These are phyloP conservation scores for Helicocarpus griseus DNA, from an alignment of 2,329 filamentous ascomycete species.

Conservation along the genomic window DNA sequence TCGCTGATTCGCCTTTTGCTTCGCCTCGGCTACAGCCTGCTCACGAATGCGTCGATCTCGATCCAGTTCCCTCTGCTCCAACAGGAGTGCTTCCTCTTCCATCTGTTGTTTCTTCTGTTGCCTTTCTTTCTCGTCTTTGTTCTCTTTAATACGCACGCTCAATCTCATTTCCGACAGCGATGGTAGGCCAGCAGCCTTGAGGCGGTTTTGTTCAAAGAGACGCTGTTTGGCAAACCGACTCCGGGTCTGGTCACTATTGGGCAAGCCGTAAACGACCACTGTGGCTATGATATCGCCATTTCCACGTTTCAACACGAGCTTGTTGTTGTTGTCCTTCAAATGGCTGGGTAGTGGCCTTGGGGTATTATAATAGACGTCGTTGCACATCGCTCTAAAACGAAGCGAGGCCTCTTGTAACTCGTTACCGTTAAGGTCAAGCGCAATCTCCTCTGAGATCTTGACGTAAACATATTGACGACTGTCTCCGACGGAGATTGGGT, in stretches of 20 bases:
- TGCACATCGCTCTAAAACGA: background rate
- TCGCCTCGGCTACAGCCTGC: background rate
- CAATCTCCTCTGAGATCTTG: background rate
- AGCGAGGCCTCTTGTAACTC: background rate
- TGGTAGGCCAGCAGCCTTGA: constrained; percentile 1
- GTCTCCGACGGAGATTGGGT: background rate
- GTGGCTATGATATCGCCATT: background rate
- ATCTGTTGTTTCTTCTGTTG: background rate
- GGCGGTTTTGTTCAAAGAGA: background rate
- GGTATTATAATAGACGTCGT: background rate
- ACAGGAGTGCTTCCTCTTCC: background rate
- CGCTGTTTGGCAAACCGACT: background rate
- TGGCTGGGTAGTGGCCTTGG: too few species aligned
- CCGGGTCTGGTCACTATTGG: background rate
- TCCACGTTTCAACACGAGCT: background rate
- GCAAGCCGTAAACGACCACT: background rate
- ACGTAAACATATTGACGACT: background rate
- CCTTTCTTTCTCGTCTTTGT: background rate
- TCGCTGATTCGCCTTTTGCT: constrained; percentile 1
- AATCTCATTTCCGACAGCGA: background rate
- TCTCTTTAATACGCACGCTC: background rate
- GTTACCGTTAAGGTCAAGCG: background rate
- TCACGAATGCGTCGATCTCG: background rate
- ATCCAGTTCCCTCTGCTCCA: background rate
- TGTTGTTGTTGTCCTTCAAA: background rate